Evolutionary conservation across 192 early-diverging fungal genomes (phyloP).

Genomic region (Umbelopsis sp.): DNA sequence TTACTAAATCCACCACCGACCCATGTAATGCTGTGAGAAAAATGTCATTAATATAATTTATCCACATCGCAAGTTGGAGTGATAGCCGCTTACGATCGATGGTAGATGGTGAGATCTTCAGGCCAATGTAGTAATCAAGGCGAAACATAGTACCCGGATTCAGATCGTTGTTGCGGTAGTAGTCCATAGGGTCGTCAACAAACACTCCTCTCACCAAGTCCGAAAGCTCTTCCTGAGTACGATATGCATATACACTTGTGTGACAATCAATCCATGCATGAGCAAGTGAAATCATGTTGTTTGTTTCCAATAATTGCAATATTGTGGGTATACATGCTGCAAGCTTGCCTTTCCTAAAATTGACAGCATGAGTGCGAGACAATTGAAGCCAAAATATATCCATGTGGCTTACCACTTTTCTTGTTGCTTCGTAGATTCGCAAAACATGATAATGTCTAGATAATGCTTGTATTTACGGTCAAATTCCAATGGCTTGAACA

Average conservation of each 20-base stretch:
- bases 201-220: conserved; percentile 10
- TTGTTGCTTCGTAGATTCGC: conserved; percentile 19
- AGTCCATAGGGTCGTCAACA: neutral
- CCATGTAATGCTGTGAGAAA: neutral
- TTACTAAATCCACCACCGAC: neutral
- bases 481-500: conserved; percentile 22
- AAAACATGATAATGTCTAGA: conserved; percentile 15
- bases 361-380: neutral
- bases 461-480: conserved; percentile 22
- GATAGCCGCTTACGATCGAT: neutral
- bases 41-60: neutral
- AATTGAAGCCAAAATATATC: too few relatives aligned
- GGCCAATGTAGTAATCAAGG: conserved; percentile 23
- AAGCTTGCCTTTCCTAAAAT: conserved; percentile 27
- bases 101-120: neutral
- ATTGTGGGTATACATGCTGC: conserved; percentile 16
- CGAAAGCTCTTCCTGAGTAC: conserved; percentile 12
- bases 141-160: conserved; percentile 23
- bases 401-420: conserved; percentile 23
- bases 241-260: neutral
- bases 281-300: neutral
- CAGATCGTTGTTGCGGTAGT: neutral
- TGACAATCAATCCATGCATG: conserved; percentile 11
- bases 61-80: neutral
- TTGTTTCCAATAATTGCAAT: conserved; percentile 11